These are phyloP conservation scores for Ammopiptanthus mongolicus DNA, from an alignment of 306 rosid species.

Conservation along the genomic window DNA sequence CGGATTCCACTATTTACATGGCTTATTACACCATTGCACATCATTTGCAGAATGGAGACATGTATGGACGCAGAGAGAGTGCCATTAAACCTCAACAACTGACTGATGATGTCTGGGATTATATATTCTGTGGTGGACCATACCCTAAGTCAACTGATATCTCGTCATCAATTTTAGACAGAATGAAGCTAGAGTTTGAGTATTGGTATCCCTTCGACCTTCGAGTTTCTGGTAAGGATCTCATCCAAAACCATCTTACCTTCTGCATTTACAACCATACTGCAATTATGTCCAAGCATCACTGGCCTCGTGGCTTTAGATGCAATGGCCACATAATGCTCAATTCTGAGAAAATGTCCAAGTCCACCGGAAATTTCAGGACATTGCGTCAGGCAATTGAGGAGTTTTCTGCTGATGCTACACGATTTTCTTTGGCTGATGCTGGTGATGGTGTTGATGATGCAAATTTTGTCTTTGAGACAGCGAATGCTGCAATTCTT, in stretches of 20 bases:
- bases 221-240: conserved; percentile 95
- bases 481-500: conserved; percentile 86
- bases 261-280: conserved; percentile 82
- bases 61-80: conserved; percentile 56
- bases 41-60: conserved; percentile 60
- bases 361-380: conserved; percentile 91
- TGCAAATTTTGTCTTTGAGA: conserved; percentile 89
- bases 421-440: conserved; percentile 88
- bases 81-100: conserved; percentile 62
- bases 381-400: conserved; percentile 80
- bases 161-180: conserved; percentile 42
- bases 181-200: conserved; percentile 90
- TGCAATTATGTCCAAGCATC: conserved; percentile 60
- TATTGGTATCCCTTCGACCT: conserved; percentile 97
- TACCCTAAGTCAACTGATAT: conserved; percentile 64
- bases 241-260: conserved; percentile 86
- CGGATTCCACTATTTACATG: conserved; percentile 95
- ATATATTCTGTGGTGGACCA: conserved; percentile 64
- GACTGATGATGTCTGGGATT: conserved; percentile 88
- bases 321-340: conserved; percentile 92
- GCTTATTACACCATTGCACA: conserved; percentile 92
- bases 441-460: conserved; percentile 96
- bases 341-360: conserved; percentile 89
- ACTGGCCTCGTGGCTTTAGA: conserved; percentile 93
- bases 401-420: conserved; percentile 92